Evolutionary conservation across 371 early-diverging fungal genomes (phyloP).

Genomic region (Batkoa obscura): DNA sequence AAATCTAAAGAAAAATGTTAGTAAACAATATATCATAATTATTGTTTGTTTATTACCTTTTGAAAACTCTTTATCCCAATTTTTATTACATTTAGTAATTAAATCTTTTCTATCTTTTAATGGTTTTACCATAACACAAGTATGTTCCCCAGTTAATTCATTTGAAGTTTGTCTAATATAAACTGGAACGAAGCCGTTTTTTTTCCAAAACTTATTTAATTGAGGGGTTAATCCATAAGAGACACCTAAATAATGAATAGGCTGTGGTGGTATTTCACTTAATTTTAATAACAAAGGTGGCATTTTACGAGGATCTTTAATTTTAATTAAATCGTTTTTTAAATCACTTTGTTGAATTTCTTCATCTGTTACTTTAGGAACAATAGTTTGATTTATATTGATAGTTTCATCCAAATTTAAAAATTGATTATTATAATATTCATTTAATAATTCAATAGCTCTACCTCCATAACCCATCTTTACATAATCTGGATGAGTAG

Average conservation of each 20-base stretch:
- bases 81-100: constrained; percentile 26
- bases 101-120: constrained; percentile 18
- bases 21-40: no score
- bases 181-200: constrained; percentile 75
- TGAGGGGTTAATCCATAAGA: constrained; percentile 83
- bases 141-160: constrained; percentile 95
- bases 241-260: constrained; percentile 92
- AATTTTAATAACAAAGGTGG: constrained; percentile 72
- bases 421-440: constrained; percentile 71
- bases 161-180: constrained; percentile 94
- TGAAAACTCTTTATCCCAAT: constrained; percentile 62
- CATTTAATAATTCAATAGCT: constrained; percentile 66
- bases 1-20: constrained; percentile 35
- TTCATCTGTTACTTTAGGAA: constrained; percentile 22
- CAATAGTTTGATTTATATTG: constrained; percentile 10
- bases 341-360: constrained; percentile 36
- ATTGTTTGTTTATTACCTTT: background rate
- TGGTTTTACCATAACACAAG: constrained; percentile 85
- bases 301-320: constrained; percentile 75
- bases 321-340: constrained; percentile 50
- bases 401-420: constrained; percentile 43
- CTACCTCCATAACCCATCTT: constrained; percentile 96
- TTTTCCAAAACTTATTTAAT: constrained; percentile 95
- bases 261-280: constrained; percentile 53
- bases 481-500: constrained; percentile 94